Evolutionary conservation across 352 stramenopile species (phyloP), one percentile per base, ranked within the genome.

Genomic region (Pythium oligandrum): DNA sequence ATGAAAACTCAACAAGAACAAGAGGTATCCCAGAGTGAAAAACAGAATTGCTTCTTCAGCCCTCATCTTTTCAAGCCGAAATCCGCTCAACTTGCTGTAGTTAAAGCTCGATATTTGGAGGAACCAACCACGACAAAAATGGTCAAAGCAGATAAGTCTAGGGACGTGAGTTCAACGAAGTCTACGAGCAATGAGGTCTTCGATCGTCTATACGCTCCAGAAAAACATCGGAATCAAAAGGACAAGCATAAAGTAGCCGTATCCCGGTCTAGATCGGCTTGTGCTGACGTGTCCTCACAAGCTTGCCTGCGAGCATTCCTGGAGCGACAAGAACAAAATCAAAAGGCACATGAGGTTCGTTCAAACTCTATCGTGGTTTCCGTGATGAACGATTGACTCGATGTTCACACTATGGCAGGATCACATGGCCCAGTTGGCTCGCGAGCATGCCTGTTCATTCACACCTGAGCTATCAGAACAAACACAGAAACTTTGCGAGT

Each of bases 21-120:
- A 40, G 58, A 71, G 17, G 32, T 58, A 6, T 33, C 66, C 0
- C 32, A 59, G 31, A 43, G 63, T 43, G 59, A 74, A 35, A 42
- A 53, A 4, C 38, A 47, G 1, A 55, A 73, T 43, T 81, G 73
- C 55, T 73, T 57, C 2, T 84, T 81, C 54, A 63, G 63, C 3
- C 68, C 68, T 1, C 42, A 42, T 3, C 52, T 75, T 30, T 49
- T 67, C 35, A 36, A 63, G 9, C 48, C 56, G 1, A n/a, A 44
- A 9, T 30, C 40, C 46, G 40, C 10, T 5, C 33, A 46, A 51
- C 30, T 40, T 30, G 8, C 30, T 9, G 43, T 35, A 7, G 51
- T 59, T 30, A 17, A 40, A 32, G 12, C 50, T 2, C 53, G 35
- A 26, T 63, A 53, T 40, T 45, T 17, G 44, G 43, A 53, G 17